Evolutionary conservation across 2,329 filamentous ascomycete genomes (phyloP), one percentile per base, ranked within the genome.

Genomic region (Diaporthe citri): DNA sequence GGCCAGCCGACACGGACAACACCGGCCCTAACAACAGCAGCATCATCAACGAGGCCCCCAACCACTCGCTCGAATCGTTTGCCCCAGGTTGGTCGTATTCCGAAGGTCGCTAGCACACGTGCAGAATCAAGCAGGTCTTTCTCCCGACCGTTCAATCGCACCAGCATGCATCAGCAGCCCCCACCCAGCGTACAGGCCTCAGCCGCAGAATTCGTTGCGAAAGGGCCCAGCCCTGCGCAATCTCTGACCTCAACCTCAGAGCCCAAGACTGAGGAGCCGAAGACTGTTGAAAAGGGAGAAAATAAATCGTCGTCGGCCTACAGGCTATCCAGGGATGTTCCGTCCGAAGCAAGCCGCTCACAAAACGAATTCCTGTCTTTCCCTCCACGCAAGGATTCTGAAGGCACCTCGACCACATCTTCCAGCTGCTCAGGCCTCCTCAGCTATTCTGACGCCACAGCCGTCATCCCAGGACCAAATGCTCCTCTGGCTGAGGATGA

Each of bases 51-150:
- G 48, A 60, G 67, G 64, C 22, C 78, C 77, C 66, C 64, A 52
- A 72, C 62, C 4, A 78, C 77, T 28, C 85, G 86, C 5, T 90
- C 90, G 13, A 94, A 91, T 80, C 90, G 95, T 73, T 86, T 97
- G 25, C 91, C 92, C 39, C 95, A 96, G 78, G 92, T 98, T 62
- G 96, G 95, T 12, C 91, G 96, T 22, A 98, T 98, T 70, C 96
- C 96, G 12, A 92, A 92, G 79, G 95, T 98, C 5, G 88, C 96
- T 41, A 94, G 91, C 60, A 91, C 89, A 62, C 89, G 92, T 71
- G 87, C 91, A 48, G 90, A 93, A 76, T 90, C 90, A 64, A 90
- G 93, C 1, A 93, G 92, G 81, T 97, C 95, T 43, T 98, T 98
- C 82, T 98, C 96, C 4, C 88, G 95, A 12, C 95, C 96, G 0